A percentile compares a stretch with the other conserved stretches of the same genome.
Evolutionary conservation across 305 asterid species (phyloP).

Genomic region (Petunia hybrid): DNA sequence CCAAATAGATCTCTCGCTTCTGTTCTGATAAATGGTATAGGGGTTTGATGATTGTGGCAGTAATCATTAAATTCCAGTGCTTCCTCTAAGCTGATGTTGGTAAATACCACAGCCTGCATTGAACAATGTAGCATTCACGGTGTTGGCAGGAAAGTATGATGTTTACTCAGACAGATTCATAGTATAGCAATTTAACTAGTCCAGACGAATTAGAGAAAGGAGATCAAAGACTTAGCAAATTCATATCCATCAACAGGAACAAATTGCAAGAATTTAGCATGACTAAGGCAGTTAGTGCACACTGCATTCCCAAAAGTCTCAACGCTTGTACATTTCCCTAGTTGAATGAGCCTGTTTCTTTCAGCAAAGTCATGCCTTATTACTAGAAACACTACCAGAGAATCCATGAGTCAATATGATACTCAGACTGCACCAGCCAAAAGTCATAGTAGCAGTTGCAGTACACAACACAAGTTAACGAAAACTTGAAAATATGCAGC

Average conservation of each 20-base stretch:
- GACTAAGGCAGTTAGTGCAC: constrained; percentile 1
- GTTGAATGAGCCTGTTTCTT: background rate
- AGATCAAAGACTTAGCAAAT: background rate
- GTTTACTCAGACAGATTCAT: background rate
- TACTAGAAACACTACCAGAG: constrained; percentile 3
- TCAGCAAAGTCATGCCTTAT: background rate
- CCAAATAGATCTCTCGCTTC: constrained; percentile 97
- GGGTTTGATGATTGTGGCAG: constrained; percentile 90
- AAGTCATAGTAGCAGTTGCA: background rate
- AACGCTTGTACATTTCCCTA: background rate
- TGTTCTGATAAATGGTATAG: constrained; percentile 89
- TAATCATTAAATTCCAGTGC: constrained; percentile 82
- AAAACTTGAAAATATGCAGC: constrained; percentile 3
- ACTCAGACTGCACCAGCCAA: constrained; percentile 5
- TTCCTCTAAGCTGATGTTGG: constrained; percentile 62
- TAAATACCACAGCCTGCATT: constrained; percentile 88
- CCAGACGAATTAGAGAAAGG: background rate
- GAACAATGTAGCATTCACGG: background rate
- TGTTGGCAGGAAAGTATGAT: constrained; percentile 18
- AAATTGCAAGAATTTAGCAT: constrained; percentile 9
- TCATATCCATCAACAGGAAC: constrained; percentile 15
- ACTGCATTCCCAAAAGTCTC: background rate
- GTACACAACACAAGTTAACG: background rate
- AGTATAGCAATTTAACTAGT: background rate
- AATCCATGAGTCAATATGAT: background rate